Evolutionary conservation across 441 rosid genomes (phyloP).

Genomic region (Mallotus japonicus): DNA sequence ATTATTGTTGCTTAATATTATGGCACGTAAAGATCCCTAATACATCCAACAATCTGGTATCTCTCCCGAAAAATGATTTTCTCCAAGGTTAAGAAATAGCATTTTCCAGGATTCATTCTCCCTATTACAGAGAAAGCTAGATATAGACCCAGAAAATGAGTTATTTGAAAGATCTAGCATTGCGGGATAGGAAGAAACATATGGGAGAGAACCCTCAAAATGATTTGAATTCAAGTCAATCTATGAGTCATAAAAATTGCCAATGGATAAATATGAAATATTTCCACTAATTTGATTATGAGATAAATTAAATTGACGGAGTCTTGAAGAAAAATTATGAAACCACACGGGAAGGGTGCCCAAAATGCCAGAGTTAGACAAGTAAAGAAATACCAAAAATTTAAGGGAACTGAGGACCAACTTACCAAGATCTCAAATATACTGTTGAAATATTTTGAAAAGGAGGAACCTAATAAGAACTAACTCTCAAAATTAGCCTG

Average conservation of each 20-base stretch:
- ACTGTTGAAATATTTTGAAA: not conserved
- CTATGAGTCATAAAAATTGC: not conserved
- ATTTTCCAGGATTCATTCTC: not conserved
- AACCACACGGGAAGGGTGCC: not conserved
- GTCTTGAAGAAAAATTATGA: not conserved
- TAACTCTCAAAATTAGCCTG: not conserved
- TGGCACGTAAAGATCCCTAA: too few species aligned
- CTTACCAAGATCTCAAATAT: not conserved
- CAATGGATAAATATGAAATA: not conserved
- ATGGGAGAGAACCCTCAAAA: not conserved
- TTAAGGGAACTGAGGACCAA: not conserved
- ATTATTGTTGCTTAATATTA: not conserved
- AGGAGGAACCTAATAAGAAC: not conserved
- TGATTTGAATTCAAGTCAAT: not conserved
- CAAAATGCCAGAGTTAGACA: not conserved
- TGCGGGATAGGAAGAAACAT: too few species aligned
- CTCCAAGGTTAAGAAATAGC: not conserved
- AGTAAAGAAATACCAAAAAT: not conserved
- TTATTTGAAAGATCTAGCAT: not conserved
- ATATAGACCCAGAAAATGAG: not conserved
- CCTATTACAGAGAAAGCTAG: not conserved
- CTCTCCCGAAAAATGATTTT: conserved; percentile 8
- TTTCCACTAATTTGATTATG: not conserved
- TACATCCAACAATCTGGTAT: not conserved
- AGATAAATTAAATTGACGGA: not conserved